Evolutionary conservation across 352 stramenopile genomes (phyloP).

Genomic region (Phytophthora foliorum): DNA sequence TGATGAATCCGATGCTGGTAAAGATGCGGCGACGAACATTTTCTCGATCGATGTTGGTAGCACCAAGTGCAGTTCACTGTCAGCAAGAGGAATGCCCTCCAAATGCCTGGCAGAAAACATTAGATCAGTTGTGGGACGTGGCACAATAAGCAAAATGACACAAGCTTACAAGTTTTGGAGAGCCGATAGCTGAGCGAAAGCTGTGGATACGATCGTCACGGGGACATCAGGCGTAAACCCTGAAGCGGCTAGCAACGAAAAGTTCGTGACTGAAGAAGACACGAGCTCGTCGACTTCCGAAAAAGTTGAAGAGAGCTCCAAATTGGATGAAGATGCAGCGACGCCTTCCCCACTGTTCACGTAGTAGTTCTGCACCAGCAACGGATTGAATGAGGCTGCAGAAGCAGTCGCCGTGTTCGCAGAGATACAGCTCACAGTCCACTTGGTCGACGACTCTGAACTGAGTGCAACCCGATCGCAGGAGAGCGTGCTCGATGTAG

Average conservation of each 20-base stretch:
- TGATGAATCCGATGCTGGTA: neutral
- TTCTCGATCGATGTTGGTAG: constrained; percentile 55
- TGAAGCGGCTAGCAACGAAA: constrained; percentile 50
- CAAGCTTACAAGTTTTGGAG: constrained; percentile 57
- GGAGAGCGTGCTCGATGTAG: constrained; percentile 17
- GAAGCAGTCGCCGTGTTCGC: constrained; percentile 1
- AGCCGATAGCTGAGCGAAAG: constrained; percentile 48
- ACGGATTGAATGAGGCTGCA: constrained; percentile 46
- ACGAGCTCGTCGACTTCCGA: constrained; percentile 42
- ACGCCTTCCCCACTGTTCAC: constrained; percentile 34
- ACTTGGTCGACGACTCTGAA: constrained; percentile 40
- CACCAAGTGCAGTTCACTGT: constrained; percentile 46
- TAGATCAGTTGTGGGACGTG: constrained; percentile 14
- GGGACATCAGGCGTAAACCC: constrained; percentile 43
- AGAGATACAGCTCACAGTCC: constrained; percentile 41
- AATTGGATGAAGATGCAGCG: constrained; percentile 21
- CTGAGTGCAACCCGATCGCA: constrained; percentile 41
- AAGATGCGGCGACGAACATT: constrained; percentile 38
- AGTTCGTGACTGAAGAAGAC: constrained; percentile 48
- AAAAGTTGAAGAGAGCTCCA: constrained; percentile 55
- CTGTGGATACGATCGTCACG: constrained; percentile 46
- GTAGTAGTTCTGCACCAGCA: constrained; percentile 39
- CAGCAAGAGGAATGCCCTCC: constrained; percentile 48
- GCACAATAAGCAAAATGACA: constrained; percentile 1
- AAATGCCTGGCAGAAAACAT: constrained; percentile 43